These are phyloP conservation scores for Colletotrichum destructivum DNA, from an alignment of 2,329 filamentous ascomycete genomes.

Conservation along the genomic window DNA sequence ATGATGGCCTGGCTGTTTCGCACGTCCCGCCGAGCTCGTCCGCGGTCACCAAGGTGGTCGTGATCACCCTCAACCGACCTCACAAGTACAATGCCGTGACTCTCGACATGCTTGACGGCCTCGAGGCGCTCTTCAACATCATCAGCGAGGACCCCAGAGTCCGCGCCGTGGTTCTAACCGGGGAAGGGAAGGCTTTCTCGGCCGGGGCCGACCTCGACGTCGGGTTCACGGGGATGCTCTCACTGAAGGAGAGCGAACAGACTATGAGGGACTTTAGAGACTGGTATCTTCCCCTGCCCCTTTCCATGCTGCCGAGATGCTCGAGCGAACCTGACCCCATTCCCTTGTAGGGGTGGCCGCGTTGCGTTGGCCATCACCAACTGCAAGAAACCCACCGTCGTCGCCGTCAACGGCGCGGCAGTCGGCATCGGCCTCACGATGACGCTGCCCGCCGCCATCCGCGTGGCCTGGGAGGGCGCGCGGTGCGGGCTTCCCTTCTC, in stretches of 20 bases:
- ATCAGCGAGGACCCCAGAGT: conserved; percentile 9
- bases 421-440: conserved; percentile 75
- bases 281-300: background rate
- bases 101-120: conserved; percentile 71
- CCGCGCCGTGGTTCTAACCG: background rate
- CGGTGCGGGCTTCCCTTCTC: conserved; percentile 84
- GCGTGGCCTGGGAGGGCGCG: conserved; percentile 68
- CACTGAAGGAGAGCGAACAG: conserved; percentile 1
- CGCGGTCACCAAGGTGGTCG: conserved; percentile 71
- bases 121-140: conserved; percentile 65
- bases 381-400: conserved; percentile 72
- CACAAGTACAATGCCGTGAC: conserved; percentile 79
- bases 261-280: conserved; percentile 2
- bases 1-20: conserved; percentile 49
- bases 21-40: conserved; percentile 66
- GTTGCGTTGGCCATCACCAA: conserved; percentile 68
- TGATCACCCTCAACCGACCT: conserved; percentile 77
- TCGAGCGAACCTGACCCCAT: background rate
- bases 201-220: background rate
- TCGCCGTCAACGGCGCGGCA: conserved; percentile 71
- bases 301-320: too few relatives aligned
- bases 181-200: conserved; percentile 6
- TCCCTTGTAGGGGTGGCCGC: conserved; percentile 66
- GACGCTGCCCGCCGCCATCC: conserved; percentile 69
- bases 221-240: background rate